These are phyloP conservation scores for Coemansia sp. DNA, from an alignment of 192 early-diverging fungal genomes.

Conservation along the genomic window DNA sequence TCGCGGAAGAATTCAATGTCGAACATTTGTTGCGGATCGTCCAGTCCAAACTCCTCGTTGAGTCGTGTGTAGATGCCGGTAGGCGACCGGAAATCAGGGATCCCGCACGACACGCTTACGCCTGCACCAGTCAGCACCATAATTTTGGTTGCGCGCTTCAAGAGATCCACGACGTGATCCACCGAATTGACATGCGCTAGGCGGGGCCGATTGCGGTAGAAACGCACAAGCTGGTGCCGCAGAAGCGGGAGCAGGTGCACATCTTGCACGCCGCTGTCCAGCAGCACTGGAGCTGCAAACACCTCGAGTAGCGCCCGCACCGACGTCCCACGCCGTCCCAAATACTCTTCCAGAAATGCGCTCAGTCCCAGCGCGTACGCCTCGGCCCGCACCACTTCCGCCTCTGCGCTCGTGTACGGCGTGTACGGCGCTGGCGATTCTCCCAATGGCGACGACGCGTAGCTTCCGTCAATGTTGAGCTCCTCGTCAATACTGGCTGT, in stretches of 20 bases:
- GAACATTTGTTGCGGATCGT: slow-evolving; percentile 95
- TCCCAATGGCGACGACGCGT: slow-evolving; percentile 32
- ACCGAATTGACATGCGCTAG: slow-evolving; percentile 60
- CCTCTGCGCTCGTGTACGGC: slow-evolving; percentile 34
- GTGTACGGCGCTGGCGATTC: slow-evolving; percentile 6
- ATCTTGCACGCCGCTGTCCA: slow-evolving; percentile 50
- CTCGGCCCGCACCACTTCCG: slow-evolving; percentile 36
- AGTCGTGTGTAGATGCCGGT: slow-evolving; percentile 88
- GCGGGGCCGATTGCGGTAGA: slow-evolving; percentile 58
- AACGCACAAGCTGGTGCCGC: slow-evolving; percentile 56
- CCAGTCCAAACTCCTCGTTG: slow-evolving; percentile 81
- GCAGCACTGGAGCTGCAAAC: slow-evolving; percentile 55
- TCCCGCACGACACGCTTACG: slow-evolving; percentile 85
- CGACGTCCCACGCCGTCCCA: slow-evolving; percentile 50
- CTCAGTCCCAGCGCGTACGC: slow-evolving; percentile 34
- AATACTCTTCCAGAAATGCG: slow-evolving; percentile 66
- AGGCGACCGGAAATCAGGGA: slow-evolving; percentile 94
- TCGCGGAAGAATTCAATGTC: slow-evolving; percentile 89
- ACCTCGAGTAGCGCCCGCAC: slow-evolving; percentile 64
- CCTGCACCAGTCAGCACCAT: slow-evolving; percentile 92
- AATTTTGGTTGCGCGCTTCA: slow-evolving; percentile 65
- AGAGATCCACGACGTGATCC: slow-evolving; percentile 63
- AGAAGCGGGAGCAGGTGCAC: slow-evolving; percentile 63
- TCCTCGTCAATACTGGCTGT: slow-evolving; percentile 18
- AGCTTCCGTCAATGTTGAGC: slow-evolving; percentile 48